phyloP scores from a whole-genome alignment of 345 rosid genomes.

The Toxicodendron radicans region DNA sequence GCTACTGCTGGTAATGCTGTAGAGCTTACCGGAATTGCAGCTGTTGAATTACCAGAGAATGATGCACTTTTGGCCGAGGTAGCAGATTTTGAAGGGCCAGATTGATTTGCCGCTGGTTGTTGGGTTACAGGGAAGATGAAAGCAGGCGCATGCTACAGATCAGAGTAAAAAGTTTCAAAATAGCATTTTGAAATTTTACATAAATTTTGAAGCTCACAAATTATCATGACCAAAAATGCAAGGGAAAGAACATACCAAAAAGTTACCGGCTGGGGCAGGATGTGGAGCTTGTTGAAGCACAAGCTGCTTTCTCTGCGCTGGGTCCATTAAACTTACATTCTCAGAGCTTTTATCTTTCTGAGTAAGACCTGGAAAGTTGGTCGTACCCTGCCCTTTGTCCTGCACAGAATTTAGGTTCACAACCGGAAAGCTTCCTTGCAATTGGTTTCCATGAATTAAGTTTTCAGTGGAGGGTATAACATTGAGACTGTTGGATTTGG shows the following conservation, averaged over 20 bases:
- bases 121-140: slow-evolving; percentile 47
- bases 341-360: slow-evolving; percentile 39
- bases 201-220: neutral
- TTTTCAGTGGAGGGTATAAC: slow-evolving; percentile 20
- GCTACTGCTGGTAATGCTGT: slow-evolving; percentile 26
- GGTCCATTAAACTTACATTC: slow-evolving; percentile 20
- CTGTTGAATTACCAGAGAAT: slow-evolving; percentile 26
- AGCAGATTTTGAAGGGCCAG: slow-evolving; percentile 34
- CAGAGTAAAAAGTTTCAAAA: neutral
- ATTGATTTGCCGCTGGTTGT: slow-evolving; percentile 32
- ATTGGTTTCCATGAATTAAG: slow-evolving; percentile 25
- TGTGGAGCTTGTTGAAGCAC: slow-evolving; percentile 33
- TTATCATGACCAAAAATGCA: neutral
- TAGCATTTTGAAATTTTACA: neutral
- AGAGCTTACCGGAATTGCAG: slow-evolving; percentile 23
- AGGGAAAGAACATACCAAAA: slow-evolving; percentile 41
- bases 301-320: slow-evolving; percentile 34
- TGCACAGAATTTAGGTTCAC: slow-evolving; percentile 35
- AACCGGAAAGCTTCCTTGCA: slow-evolving; percentile 33
- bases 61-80: slow-evolving; percentile 29
- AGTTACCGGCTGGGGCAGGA: slow-evolving; percentile 34
- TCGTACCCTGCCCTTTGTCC: slow-evolving; percentile 27
- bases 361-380: slow-evolving; percentile 18
- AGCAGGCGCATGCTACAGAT: slow-evolving; percentile 48
- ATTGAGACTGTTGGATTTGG: slow-evolving; percentile 30